Conservation (phyloP, 2,329 filamentous ascomycete species). For the Pseudopithomyces maydicus region DNA sequence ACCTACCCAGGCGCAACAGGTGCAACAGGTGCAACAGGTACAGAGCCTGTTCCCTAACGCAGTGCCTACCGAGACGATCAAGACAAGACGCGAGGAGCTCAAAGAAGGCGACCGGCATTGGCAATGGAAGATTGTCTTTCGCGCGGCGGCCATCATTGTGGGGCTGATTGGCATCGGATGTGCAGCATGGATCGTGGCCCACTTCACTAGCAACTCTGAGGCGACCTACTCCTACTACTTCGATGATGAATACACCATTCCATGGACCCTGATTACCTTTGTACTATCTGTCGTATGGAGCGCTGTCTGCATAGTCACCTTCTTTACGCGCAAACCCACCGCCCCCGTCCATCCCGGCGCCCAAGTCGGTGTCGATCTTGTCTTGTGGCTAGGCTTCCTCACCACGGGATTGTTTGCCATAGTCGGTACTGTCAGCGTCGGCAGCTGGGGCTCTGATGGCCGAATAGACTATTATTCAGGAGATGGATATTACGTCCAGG, state of each 20-base stretch:
- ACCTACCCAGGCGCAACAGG: not conserved
- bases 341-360: slow-evolving; percentile 40
- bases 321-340: slow-evolving; percentile 27
- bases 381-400: slow-evolving; percentile 43
- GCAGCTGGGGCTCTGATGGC: slow-evolving; percentile 28
- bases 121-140: slow-evolving; percentile 37
- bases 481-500: slow-evolving; percentile 25
- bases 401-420: slow-evolving; percentile 33
- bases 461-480: slow-evolving; percentile 13
- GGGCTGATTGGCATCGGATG: slow-evolving; percentile 40
- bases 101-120: slow-evolving; percentile 34
- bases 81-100: slow-evolving; percentile 27
- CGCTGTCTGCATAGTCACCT: slow-evolving; percentile 27
- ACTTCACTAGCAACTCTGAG: not conserved
- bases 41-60: not conserved
- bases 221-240: slow-evolving; percentile 11
- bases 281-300: slow-evolving; percentile 37
- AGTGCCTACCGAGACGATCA: slow-evolving; percentile 10
- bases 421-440: slow-evolving; percentile 15
- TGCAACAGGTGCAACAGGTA: not conserved
- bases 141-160: slow-evolving; percentile 24
- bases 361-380: slow-evolving; percentile 41
- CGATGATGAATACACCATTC: slow-evolving; percentile 19
- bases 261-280: slow-evolving; percentile 37
- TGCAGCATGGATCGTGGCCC: slow-evolving; percentile 28